Evolutionary conservation across 2,329 filamentous ascomycete genomes (phyloP), one percentile per base, ranked within the genome.

Genomic region (Colletotrichum echinochloae): DNA sequence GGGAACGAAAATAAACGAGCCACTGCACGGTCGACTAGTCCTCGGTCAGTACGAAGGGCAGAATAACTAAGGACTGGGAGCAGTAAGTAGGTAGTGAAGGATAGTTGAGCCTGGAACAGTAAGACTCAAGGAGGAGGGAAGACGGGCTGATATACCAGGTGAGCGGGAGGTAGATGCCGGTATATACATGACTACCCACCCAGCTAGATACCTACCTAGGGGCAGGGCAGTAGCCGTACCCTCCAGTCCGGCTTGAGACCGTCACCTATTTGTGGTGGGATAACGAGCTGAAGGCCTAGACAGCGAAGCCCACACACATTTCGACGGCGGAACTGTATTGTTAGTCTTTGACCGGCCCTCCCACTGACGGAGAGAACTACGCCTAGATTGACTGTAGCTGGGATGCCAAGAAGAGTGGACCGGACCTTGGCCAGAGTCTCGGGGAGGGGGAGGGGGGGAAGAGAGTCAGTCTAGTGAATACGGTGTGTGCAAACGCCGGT

Each of bases 291-390:
- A 39, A 33, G 33, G 62, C n/a, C 23, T 44, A 33, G 14, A 62
- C 28, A 30, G 30, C 37, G 11, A 57, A 41, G 28, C n/a, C 44
- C 57, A 56, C 57, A 41, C 63, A 61, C 49, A 52, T 41, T 30
- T 35, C 7, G 26, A 20, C 14, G 62, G 44, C 51, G 54, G 51
- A 51, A 57, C 67, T 52, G 44, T 16, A 35, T 57, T 57, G 41
- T 57, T 44, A 26, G 46, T 16, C 56, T 46, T 66, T 60, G 48
- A 44, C 30, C n/a, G 62, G 56, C 26, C 26, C 57, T 57, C 63
- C 67, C 35, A 46, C 66, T 57, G 67, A 70, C 67, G 56, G 56
- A 70, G 63, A 61, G 56, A 56, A 63, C 67, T 44, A 3, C 7
- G 2, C n/a, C n/a, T n/a, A n/a, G 20, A 9, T 3, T 62, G 41